Evolutionary conservation across 179 eudicot genomes (phyloP), one percentile per base, ranked within the genome.

Genomic region (Silene noctiflora): DNA sequence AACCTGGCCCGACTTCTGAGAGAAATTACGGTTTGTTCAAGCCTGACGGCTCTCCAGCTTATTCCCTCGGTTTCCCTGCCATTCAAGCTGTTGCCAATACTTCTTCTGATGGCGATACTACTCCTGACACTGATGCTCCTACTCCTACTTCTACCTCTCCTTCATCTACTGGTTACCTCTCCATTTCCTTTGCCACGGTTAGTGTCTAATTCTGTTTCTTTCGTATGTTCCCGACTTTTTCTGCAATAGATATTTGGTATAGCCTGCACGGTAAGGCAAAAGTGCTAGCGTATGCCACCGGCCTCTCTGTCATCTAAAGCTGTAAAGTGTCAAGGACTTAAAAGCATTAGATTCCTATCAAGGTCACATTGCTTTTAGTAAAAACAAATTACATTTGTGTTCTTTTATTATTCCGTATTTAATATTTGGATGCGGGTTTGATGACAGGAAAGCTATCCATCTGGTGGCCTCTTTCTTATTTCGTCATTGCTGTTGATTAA

Each of bases 1-100:
- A 93, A 81, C 93, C 98, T 0, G 98, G 98, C 6, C 98, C 97
- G 0, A 81, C 91, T 0, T 93, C 98, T 0, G 98, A 93, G 88
- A 83, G 98, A 73, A 93, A 93, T 46, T 91, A 90, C 72, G 98
- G 98, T 0, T 73, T 93, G 72, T 93, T 90, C 60, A 87, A 93
- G 83, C 97, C 98, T 0, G 95, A 93, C 29, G 95, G 95, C 1
- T 76, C 93, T 0, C 87, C 89, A 6, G 90, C 86, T 14, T 93
- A 93, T 76, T 51, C 86, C 1, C 77, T 91, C 5, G 94, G 94
- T 2, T 44, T 85, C 14, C 60, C 86, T 0, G 80, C 79, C 14
- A 73, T 82, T 12, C 82, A 70, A 46, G 73, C 82, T 2, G 78
- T 79, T 11, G 81, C 77, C 12, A 83, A 80, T 61, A 22, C 76